Evolutionary conservation across 495 filamentous ascomycete genomes (phyloP).

Genomic region (Sporormia fimetaria): DNA sequence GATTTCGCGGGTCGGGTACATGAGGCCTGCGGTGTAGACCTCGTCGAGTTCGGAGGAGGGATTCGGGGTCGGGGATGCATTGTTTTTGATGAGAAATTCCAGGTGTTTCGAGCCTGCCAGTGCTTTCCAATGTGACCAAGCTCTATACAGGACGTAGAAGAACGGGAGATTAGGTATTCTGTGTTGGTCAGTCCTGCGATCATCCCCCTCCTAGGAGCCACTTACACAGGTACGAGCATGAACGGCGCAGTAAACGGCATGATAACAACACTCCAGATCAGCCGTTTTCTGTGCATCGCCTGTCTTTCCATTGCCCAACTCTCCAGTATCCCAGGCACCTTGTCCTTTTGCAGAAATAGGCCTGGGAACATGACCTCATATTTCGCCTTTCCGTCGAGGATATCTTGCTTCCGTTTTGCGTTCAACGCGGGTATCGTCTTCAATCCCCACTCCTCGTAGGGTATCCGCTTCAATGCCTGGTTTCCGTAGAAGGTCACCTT

Average conservation of each 20-base stretch:
- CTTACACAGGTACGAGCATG: conserved; percentile 75
- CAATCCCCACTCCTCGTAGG: conserved; percentile 93
- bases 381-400: conserved; percentile 50
- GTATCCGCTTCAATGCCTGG: conserved; percentile 68
- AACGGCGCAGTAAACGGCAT: conserved; percentile 80
- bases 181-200: conserved; percentile 6
- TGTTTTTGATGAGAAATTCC: conserved; percentile 62
- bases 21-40: conserved; percentile 47
- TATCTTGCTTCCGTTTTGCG: conserved; percentile 48
- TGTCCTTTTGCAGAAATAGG: conserved; percentile 50
- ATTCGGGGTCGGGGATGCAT: conserved; percentile 50
- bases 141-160: conserved; percentile 83
- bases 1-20: conserved; percentile 27
- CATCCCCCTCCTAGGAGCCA: not conserved
- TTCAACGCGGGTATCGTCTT: conserved; percentile 87
- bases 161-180: conserved; percentile 95
- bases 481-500: conserved; percentile 78
- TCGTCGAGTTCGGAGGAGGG: conserved; percentile 57
- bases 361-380: conserved; percentile 71
- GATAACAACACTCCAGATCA: conserved; percentile 68
- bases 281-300: conserved; percentile 56
- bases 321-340: conserved; percentile 48
- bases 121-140: conserved; percentile 64
- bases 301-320: conserved; percentile 68
- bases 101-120: conserved; percentile 75